A percentile compares a stretch with the other conserved stretches of the same genome.
Evolutionary conservation across 768 basidiomycete species (phyloP).

Genomic region (Tremella fuciformis): DNA sequence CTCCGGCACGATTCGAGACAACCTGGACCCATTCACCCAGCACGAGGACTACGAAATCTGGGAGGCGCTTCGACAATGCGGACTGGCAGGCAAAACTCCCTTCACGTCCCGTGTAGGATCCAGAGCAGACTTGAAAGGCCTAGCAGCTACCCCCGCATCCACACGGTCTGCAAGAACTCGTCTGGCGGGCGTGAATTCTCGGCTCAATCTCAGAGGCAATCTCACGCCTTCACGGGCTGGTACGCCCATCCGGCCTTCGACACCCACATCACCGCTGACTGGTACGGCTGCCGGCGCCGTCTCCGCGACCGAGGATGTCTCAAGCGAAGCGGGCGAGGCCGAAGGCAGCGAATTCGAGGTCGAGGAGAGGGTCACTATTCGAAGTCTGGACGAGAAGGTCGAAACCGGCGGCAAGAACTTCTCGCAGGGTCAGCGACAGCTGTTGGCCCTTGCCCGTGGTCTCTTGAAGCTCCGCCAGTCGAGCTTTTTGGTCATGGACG

Average conservation of each 20-base stretch:
- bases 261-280: not conserved
- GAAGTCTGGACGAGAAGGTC: slow-evolving; percentile 51
- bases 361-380: slow-evolving; percentile 45
- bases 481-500: slow-evolving; percentile 62
- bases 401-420: slow-evolving; percentile 54
- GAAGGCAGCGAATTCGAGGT: slow-evolving; percentile 24
- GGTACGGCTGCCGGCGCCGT: slow-evolving; percentile 4
- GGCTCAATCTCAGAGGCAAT: not conserved
- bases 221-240: not conserved
- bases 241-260: not conserved
- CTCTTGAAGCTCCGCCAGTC: slow-evolving; percentile 56
- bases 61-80: slow-evolving; percentile 37
- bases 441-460: slow-evolving; percentile 61
- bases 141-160: not conserved
- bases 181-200: not conserved
- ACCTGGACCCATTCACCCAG: slow-evolving; percentile 46
- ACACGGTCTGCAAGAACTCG: not conserved
- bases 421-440: slow-evolving; percentile 62
- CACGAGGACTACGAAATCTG: slow-evolving; percentile 37
- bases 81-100: slow-evolving; percentile 38
- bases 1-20: slow-evolving; percentile 46
- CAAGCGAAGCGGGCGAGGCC: slow-evolving; percentile 10
- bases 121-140: slow-evolving; percentile 12
- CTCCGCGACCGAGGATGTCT: slow-evolving; percentile 5
- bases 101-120: slow-evolving; percentile 22